phyloP scores from a whole-genome alignment of 306 rosid species.

The Quercus aquifolioides region DNA sequence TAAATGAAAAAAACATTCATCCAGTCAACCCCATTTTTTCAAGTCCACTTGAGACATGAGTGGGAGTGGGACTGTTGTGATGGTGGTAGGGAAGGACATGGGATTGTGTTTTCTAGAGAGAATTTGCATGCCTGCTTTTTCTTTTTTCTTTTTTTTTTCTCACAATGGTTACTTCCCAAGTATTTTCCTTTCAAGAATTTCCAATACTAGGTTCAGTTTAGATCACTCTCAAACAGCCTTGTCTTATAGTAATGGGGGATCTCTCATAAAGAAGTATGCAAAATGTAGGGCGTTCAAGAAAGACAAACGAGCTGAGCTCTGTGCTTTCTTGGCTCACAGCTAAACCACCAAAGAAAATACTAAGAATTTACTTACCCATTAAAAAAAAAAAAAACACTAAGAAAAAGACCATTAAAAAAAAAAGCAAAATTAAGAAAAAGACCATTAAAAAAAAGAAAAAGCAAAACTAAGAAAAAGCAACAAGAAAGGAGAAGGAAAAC shows the following conservation, averaged over 20 bases:
- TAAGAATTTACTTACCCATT: background rate
- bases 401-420: too few relatives aligned
- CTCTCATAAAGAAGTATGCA: background rate
- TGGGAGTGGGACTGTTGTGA: too few relatives aligned
- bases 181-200: background rate
- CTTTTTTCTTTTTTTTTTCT: too few relatives aligned
- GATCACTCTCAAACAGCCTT: too few relatives aligned
- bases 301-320: background rate
- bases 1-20: too few relatives aligned
- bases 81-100: too few relatives aligned
- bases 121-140: background rate
- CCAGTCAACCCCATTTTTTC: too few relatives aligned
- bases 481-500: slow-evolving; percentile 13
- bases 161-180: too few relatives aligned
- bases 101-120: too few relatives aligned
- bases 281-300: background rate
- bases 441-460: background rate
- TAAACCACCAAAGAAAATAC: background rate
- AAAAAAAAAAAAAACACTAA: too few relatives aligned
- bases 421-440: background rate
- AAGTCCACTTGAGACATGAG: too few relatives aligned
- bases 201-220: background rate
- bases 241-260: background rate
- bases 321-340: background rate
- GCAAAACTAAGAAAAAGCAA: background rate